These are phyloP conservation scores for Fusarium metavorans DNA, from an alignment of 2,329 filamentous ascomycete genomes.

Conservation along the genomic window DNA sequence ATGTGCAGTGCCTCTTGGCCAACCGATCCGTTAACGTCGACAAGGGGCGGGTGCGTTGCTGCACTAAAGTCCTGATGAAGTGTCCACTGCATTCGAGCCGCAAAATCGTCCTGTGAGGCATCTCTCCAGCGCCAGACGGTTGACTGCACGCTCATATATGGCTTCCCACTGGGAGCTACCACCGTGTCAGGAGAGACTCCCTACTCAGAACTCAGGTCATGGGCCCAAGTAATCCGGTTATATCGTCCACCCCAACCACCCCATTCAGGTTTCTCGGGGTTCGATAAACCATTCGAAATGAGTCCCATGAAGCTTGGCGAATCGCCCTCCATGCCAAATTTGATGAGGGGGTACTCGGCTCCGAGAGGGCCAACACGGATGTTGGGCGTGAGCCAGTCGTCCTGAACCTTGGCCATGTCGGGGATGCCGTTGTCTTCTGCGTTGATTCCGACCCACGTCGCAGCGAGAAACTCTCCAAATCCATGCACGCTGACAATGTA, in stretches of 20 bases:
- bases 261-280: conserved; percentile 3
- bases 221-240: neutral
- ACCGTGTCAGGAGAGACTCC: conserved; percentile 6
- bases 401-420: neutral
- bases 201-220: conserved; percentile 12
- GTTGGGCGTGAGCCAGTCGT: neutral
- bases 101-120: neutral
- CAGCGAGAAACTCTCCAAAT: neutral
- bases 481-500: neutral
- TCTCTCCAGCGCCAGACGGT: neutral
- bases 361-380: neutral
- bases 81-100: neutral
- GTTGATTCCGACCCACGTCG: neutral
- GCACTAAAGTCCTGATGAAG: neutral
- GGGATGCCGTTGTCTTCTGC: neutral
- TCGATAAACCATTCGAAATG: conserved; percentile 11
- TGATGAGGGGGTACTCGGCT: neutral
- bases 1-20: neutral
- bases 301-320: neutral
- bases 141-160: neutral
- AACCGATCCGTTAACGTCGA: neutral
- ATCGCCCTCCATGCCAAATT: neutral
- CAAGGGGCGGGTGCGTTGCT: neutral
- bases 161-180: neutral
- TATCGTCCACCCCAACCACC: conserved; percentile 23